phyloP scores from a whole-genome alignment of 805 yeast genomes.

The Cyberlindnera bimundalis region DNA sequence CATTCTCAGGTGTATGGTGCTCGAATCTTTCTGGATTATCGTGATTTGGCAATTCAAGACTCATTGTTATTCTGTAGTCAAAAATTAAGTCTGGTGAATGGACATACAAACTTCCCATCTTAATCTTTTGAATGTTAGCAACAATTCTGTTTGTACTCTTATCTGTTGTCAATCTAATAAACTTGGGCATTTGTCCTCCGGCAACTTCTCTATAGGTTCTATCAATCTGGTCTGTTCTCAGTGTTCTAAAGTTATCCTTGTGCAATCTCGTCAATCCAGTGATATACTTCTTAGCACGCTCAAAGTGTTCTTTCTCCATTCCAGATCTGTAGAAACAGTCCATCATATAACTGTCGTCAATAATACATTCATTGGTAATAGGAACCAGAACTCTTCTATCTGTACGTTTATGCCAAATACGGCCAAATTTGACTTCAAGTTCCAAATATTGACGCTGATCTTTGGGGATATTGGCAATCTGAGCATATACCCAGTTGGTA shows the following conservation, averaged over 20 bases:
- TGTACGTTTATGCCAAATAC: conserved; percentile 58
- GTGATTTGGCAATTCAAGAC: conserved; percentile 71
- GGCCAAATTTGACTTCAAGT: conserved; percentile 72
- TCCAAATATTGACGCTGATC: conserved; percentile 54
- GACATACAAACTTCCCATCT: conserved; percentile 69
- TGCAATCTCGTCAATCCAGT: conserved; percentile 49
- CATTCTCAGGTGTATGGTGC: conserved; percentile 49
- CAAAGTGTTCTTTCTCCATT: conserved; percentile 59
- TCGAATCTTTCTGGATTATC: conserved; percentile 52
- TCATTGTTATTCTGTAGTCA: conserved; percentile 73
- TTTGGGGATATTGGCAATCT: conserved; percentile 61
- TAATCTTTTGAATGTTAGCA: conserved; percentile 67
- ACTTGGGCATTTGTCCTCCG: conserved; percentile 61
- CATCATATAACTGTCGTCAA: conserved; percentile 45
- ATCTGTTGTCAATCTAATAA: conserved; percentile 65
- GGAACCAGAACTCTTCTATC: conserved; percentile 64
- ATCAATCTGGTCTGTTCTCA: conserved; percentile 63
- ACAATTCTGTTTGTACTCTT: conserved; percentile 61
- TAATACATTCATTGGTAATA: conserved; percentile 64
- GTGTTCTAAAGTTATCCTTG: conserved; percentile 53
- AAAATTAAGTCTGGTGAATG: conserved; percentile 73
- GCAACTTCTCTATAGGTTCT: conserved; percentile 57
- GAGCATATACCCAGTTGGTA: conserved; percentile 88
- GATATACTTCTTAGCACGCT: conserved; percentile 51
- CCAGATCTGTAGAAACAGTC: conserved; percentile 62